Evolutionary conservation across 2,329 filamentous ascomycete genomes (phyloP).

Genomic region (Huntiella decipiens): DNA sequence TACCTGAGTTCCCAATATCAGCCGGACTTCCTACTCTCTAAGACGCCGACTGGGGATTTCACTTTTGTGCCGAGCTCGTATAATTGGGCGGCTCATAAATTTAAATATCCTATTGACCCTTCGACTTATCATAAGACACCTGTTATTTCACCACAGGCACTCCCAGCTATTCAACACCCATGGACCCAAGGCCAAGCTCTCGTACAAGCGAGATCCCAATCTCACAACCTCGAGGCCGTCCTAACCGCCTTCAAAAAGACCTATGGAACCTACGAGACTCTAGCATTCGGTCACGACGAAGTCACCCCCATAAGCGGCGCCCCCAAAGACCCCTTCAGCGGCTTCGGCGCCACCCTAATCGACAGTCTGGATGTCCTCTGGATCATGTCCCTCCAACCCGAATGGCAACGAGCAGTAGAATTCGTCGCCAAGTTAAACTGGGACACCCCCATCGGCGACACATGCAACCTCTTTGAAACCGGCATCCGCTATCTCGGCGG

Average conservation of each 20-base stretch:
- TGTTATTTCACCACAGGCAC: background rate
- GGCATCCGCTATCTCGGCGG: constrained; percentile 54
- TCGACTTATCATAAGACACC: constrained; percentile 7
- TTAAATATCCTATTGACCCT: constrained; percentile 10
- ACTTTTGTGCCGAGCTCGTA: constrained; percentile 11
- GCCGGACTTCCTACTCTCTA: background rate
- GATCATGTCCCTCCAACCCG: constrained; percentile 48
- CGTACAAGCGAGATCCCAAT: constrained; percentile 1
- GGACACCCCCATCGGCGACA: constrained; percentile 24
- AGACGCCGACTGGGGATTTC: background rate
- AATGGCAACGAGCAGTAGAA: constrained; percentile 44
- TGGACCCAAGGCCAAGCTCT: constrained; percentile 7
- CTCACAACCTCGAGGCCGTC: constrained; percentile 23
- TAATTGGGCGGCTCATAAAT: constrained; percentile 14
- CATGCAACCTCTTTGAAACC: constrained; percentile 51
- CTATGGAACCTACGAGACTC: constrained; percentile 40
- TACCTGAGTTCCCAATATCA: constrained; percentile 39
- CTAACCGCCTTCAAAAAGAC: constrained; percentile 32
- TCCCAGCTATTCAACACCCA: constrained; percentile 4
- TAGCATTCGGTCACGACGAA: constrained; percentile 47
- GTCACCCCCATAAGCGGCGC: constrained; percentile 35
- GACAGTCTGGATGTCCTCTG: constrained; percentile 52
- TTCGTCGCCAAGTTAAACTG: constrained; percentile 43
- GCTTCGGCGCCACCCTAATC: constrained; percentile 50
- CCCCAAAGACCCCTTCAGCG: constrained; percentile 39